phyloP scores from a whole-genome alignment of 371 early-diverging fungal genomes.

The Mucor velutinosus region DNA sequence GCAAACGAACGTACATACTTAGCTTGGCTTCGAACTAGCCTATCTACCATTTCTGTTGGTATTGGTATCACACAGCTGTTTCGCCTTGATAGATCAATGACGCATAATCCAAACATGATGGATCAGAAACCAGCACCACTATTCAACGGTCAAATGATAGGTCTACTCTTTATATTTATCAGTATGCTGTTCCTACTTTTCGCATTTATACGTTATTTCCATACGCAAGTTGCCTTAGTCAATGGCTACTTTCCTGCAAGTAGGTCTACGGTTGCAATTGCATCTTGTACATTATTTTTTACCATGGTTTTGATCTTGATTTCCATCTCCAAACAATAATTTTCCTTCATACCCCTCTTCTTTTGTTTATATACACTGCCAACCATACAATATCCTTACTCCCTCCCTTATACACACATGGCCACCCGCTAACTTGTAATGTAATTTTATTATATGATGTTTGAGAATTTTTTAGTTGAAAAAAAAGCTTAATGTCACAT shows the following conservation, averaged over 20 bases:
- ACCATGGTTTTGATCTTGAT: conserved; percentile 32
- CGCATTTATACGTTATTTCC: conserved; percentile 73
- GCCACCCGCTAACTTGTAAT: not conserved
- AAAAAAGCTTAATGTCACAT: conserved; percentile 6
- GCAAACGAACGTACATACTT: conserved; percentile 84
- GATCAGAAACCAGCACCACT: conserved; percentile 2
- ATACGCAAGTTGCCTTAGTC: conserved; percentile 66
- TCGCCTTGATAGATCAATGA: conserved; percentile 48
- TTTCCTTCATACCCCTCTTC: not conserved
- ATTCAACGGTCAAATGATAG: conserved; percentile 47
- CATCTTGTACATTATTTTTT: conserved; percentile 38
- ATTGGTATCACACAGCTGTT: conserved; percentile 78
- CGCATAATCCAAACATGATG: conserved; percentile 16
- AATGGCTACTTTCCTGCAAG: conserved; percentile 75
- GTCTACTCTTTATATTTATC: conserved; percentile 61
- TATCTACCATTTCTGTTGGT: conserved; percentile 77
- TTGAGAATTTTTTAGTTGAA: not conserved
- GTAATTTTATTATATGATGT: not conserved
- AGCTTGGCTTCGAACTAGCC: conserved; percentile 78
- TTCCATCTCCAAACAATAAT: conserved; percentile 8
- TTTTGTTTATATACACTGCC: not conserved
- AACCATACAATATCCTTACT: not conserved
- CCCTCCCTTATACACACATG: not conserved
- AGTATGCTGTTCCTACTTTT: conserved; percentile 66
- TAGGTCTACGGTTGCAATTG: conserved; percentile 57